phyloP scores from a whole-genome alignment of 768 basidiomycete species.

The Paxillus ammoniavirescens region DNA sequence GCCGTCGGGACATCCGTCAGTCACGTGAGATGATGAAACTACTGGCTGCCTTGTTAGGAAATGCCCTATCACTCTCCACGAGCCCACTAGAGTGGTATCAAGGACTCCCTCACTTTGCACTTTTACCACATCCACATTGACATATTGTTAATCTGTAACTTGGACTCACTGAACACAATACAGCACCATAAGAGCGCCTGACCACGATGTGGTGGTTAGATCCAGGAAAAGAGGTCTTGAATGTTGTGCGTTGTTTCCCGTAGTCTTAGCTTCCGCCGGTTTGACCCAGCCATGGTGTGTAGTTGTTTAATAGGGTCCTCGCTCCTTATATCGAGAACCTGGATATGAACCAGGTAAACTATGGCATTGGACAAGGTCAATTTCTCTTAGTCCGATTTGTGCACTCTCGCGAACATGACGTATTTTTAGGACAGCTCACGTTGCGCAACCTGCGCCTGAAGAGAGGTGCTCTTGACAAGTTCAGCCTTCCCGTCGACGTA shows the following conservation, averaged over 20 bases:
- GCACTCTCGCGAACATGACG: conserved; percentile 6
- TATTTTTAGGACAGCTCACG: conserved; percentile 62
- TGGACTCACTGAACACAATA: neutral
- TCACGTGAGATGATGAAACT: conserved; percentile 29
- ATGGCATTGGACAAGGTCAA: conserved; percentile 85
- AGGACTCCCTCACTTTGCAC: neutral
- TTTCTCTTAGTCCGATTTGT: neutral
- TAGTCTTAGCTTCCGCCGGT: neutral
- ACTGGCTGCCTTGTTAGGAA: conserved; percentile 21
- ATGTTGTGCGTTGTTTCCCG: conserved; percentile 53
- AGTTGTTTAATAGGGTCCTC: conserved; percentile 88
- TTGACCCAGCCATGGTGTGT: neutral
- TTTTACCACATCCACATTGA: too few relatives aligned
- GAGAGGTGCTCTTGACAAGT: conserved; percentile 92
- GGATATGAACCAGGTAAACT: conserved; percentile 91
- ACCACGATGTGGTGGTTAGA: conserved; percentile 82
- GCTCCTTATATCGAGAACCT: conserved; percentile 96
- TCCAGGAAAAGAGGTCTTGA: conserved; percentile 81
- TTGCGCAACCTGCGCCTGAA: conserved; percentile 84
- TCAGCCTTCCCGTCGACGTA: conserved; percentile 93
- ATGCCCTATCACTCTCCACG: conserved; percentile 24
- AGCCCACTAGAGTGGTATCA: too few relatives aligned
- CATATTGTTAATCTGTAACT: neutral
- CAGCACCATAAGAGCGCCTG: neutral
- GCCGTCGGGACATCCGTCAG: neutral